Evolutionary conservation across 2,329 filamentous ascomycete species (phyloP), one percentile per base, ranked within the genome.

Genomic region (Sordariomycetes sp.): DNA sequence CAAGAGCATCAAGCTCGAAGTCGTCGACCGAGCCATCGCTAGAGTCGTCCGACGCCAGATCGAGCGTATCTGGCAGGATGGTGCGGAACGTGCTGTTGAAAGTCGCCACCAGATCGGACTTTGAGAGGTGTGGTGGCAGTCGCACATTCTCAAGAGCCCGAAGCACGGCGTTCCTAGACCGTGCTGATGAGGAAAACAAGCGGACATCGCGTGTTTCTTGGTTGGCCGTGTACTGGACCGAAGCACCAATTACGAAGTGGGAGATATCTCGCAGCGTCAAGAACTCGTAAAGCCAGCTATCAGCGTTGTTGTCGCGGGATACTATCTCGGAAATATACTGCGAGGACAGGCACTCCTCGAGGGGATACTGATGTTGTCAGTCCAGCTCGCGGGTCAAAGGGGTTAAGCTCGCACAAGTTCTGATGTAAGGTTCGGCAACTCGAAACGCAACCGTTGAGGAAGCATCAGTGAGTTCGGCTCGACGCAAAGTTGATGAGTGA

Each of bases 251-350:
- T 3, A 60, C 47, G 34, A 58, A 63, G 10, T 57, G 53, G 1
- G 55, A 51, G 8, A 61, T 45, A 44, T 63, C 59, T 37, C 57
- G 46, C 9, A 63, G 47, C 1, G 59, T 50, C 5, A 63, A 44
- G 31, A 60, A 58, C 32, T 61, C 56, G 5, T 51, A 36, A 9
- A 63, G 42, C 59, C 59, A 63, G 36, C 49, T 48, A n/a, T 19
- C 26, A 4, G 48, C 39, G 11, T 43, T 44, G 5, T 50, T 44
- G 32, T 51, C 44, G 11, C 42, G 35, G 2, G 54, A 46, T 2
- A 52, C 55, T 21, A 63, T 45, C 12, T 50, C 49, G 6, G 50
- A 48, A 10, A 63, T 50, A 32, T 54, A 54, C 19, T 50, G 44
- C 1, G 57, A 46, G 8, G 46, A 46, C 8, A 63, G 42, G 27